Base-by-base conservation (phyloP, 2,329 filamentous ascomycete species). In the Nakataea oryzae region DNA sequence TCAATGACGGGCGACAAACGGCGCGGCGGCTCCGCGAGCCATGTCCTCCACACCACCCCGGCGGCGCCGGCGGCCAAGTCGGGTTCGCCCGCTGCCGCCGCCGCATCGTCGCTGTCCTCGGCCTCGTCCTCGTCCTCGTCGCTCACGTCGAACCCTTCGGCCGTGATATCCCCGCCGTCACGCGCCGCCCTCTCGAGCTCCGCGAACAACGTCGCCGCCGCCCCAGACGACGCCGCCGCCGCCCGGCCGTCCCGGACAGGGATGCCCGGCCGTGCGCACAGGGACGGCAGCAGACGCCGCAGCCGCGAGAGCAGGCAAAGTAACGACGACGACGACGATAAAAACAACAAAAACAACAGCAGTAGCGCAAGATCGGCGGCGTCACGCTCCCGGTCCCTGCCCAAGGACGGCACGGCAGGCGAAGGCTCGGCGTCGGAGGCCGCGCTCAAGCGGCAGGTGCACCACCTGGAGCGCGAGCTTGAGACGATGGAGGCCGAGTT, bases 401-500 rank as follows among this genome's bases (percentile, higher is more conserved):
- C 24, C 21, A 57, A 61, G n/a, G 34, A 58, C 61, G 58, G 30
- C 29, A 59, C 70, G 24, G 68, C 72, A 2, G 67, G 70, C 27
- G 59, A 17, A 17, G 41, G 13, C 5, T 3, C 21, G 11, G 41
- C 21, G 21, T n/a, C 41, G 41, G 41, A 50, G 9, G 14, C 41
- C 21, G 21, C 41, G 41, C 41, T 50, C 41, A 50, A 9, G 41
- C 41, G n/a, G 9, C 41, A n/a, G 11, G 21, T 69, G 50, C 74
- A 77, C 9, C 71, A 75, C 56, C 77, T 86, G 56, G 77, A 84
- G 70, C 75, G 73, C 58, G 82, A 85, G 68, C 75, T 86, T 62
- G 71, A 69, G 17, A 70, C 77, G 34, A 81, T 84, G 78, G 79
- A 83, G 69, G 69, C 70, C 62, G 81, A 84, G 68, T 85, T 86